A percentile compares a stretch with the other conserved stretches of the same genome.
phyloP scores from a whole-genome alignment of 208 protist species.

The Leishmania guyanensis region DNA sequence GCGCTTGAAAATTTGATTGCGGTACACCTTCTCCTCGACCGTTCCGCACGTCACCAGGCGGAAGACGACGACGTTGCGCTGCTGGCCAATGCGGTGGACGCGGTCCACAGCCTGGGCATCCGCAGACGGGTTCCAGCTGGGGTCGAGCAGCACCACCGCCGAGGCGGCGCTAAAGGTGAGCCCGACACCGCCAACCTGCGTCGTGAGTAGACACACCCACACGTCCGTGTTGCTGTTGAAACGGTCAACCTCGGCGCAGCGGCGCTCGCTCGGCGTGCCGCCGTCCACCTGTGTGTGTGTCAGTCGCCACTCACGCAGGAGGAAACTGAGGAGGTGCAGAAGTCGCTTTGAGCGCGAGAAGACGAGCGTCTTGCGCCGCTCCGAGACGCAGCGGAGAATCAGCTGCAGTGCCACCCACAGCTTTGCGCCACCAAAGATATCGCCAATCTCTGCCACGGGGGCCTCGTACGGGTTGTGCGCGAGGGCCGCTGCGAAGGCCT shows the following conservation, averaged over 20 bases:
- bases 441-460: conserved; percentile 46
- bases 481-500: conserved; percentile 49
- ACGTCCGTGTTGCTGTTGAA: conserved; percentile 81
- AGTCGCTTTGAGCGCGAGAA: conserved; percentile 81
- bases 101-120: conserved; percentile 97
- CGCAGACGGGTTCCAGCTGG: conserved; percentile 96
- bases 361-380: conserved; percentile 66
- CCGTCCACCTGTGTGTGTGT: conserved; percentile 69
- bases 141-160: conserved; percentile 96
- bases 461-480: conserved; percentile 25
- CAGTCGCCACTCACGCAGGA: conserved; percentile 48
- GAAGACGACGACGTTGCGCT: conserved; percentile 93
- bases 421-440: conserved; percentile 69
- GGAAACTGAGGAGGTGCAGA: conserved; percentile 51
- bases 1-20: conserved; percentile 97
- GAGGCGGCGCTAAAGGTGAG: conserved; percentile 96
- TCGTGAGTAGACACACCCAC: conserved; percentile 95
- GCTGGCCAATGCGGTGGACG: conserved; percentile 98
- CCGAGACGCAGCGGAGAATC: conserved; percentile 37
- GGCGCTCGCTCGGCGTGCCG: conserved; percentile 46
- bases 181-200: conserved; percentile 97
- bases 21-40: conserved; percentile 98
- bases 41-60: conserved; percentile 95
- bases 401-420: conserved; percentile 61
- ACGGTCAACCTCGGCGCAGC: conserved; percentile 56